A percentile compares a stretch with the other conserved stretches of the same genome.
phyloP scores from a whole-genome alignment of 345 rosid species.

The Eucalyptus pauciflora region DNA sequence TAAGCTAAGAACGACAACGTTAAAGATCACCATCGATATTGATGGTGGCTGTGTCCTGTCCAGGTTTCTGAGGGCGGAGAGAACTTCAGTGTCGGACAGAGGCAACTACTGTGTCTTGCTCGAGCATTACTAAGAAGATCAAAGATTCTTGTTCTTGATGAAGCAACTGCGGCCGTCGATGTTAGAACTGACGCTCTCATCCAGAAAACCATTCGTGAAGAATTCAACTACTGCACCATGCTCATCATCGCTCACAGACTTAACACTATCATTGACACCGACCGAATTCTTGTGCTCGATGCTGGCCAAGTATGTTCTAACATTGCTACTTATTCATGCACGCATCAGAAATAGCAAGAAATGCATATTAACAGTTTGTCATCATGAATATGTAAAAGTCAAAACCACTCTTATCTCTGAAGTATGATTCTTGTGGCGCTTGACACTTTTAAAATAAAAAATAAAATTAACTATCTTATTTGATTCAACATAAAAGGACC shows the following conservation, averaged over 20 bases:
- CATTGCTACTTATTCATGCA: not conserved
- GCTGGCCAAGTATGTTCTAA: conserved; percentile 61
- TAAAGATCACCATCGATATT: not conserved
- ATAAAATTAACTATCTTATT: not conserved
- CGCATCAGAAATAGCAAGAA: not conserved
- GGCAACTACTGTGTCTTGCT: conserved; percentile 84
- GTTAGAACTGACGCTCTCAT: conserved; percentile 87
- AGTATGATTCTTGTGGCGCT: not conserved
- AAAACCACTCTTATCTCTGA: not conserved
- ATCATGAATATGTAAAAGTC: not conserved
- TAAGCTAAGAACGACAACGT: not conserved
- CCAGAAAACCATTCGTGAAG: conserved; percentile 88
- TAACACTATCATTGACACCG: conserved; percentile 84
- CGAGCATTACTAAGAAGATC: conserved; percentile 80
- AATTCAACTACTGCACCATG: conserved; percentile 85
- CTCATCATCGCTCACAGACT: conserved; percentile 84
- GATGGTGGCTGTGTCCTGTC: not conserved
- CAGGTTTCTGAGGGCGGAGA: conserved; percentile 65
- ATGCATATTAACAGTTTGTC: not conserved
- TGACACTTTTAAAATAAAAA: not conserved
- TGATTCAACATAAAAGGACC: not conserved
- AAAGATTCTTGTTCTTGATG: conserved; percentile 92
- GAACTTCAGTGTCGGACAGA: conserved; percentile 92
- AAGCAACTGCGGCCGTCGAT: conserved; percentile 97
- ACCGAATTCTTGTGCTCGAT: conserved; percentile 75